A percentile compares a stretch with the other conserved stretches of the same genome.
Evolutionary conservation across 768 basidiomycete species (phyloP).

Genomic region (Kwoniella heveanensis): DNA sequence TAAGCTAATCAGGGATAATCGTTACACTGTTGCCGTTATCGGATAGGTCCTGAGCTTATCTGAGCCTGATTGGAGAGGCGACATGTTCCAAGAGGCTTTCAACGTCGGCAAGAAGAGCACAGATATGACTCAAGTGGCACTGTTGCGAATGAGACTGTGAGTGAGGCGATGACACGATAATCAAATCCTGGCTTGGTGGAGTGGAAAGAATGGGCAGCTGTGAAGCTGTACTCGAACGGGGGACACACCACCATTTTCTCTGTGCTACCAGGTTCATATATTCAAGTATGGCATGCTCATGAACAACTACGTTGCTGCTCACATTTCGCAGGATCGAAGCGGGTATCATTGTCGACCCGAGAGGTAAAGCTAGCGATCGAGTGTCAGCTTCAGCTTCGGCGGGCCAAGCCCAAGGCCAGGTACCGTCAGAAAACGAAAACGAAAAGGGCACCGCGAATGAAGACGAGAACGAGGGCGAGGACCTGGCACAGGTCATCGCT

Average conservation of each 20-base stretch:
- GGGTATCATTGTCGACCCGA: conserved; percentile 37
- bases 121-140: conserved; percentile 70
- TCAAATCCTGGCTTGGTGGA: too few relatives aligned
- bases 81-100: conserved; percentile 74
- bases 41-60: conserved; percentile 74
- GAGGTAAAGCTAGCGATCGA: not conserved
- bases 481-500: not conserved
- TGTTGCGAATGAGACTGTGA: conserved; percentile 81
- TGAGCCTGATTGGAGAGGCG: conserved; percentile 74
- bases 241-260: too few relatives aligned
- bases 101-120: conserved; percentile 73
- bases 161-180: too few relatives aligned
- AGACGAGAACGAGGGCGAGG: not conserved
- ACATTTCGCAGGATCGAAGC: conserved; percentile 36
- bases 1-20: too few relatives aligned
- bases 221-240: too few relatives aligned
- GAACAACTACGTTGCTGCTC: not conserved
- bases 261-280: too few relatives aligned
- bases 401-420: not conserved
- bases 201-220: too few relatives aligned
- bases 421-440: not conserved
- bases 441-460: not conserved
- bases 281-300: too few relatives aligned
- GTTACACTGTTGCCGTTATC: not conserved
- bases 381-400: not conserved